Evolutionary conservation across 2,329 filamentous ascomycete species (phyloP), one percentile per base, ranked within the genome.

Genomic region (Alternaria rosae): DNA sequence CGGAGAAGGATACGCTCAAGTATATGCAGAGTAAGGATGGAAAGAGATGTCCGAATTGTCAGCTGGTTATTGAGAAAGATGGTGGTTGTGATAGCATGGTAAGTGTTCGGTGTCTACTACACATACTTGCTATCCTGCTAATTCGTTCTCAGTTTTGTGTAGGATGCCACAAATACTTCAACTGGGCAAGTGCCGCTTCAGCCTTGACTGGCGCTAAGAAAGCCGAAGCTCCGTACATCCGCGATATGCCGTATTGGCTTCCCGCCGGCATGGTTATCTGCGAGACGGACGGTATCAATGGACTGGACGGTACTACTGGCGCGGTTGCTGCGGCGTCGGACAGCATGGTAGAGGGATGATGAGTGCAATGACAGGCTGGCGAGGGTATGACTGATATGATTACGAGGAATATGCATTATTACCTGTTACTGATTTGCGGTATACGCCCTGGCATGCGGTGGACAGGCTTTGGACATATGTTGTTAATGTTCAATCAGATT

Each of bases 41-140:
- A 2, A 73, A 68, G 42, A 64, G 74, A 3, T 77, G 74, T 61
- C 72, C 74, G 1, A 74, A 76, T 28, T 77, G 74, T 57, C 65
- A 69, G 13, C 45, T 77, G 2, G 70, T 76, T 1, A 72, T 77
- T 26, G 73, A 75, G 57, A 75, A 75, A 38, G 71, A 74, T 21
- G 72, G 72, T 1, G 74, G 74, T 1, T 76, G 74, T 35, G 54
- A 71, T 30, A 64, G 59, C 23, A 74, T 75, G 70, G 48, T 54
- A 41, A 38, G 45, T n/a, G 6, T 7, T 20, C 8, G 12, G 25
- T 6, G n/a, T 20, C 3, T 1, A 10, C 10, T 35, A 13, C 32
- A 6, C 20, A 11, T 26, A 30, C 21, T 17, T 28, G 12, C 11
- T 4, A 30, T 23, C n/a, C 35, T 15, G 25, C 53, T 61, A 41